A percentile compares a stretch with the other conserved stretches of the same genome.
phyloP scores from a whole-genome alignment of 2,329 filamentous ascomycete species.

The Aphanoascus verrucosus region DNA sequence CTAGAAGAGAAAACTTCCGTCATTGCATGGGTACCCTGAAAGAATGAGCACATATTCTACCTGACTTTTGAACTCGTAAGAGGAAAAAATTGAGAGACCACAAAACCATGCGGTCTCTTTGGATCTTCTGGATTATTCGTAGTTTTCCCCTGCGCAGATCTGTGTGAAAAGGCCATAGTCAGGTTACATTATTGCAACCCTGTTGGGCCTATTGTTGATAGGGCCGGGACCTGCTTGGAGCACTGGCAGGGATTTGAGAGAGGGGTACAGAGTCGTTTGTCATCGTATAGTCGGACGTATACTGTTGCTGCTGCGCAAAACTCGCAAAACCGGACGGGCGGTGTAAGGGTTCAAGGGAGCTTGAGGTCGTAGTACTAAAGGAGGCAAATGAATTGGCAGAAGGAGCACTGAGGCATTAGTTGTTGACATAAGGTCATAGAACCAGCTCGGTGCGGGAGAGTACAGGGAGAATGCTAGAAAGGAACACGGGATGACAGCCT shows the following conservation, averaged over 20 bases:
- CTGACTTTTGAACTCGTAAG: not conserved
- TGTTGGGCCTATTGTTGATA: not conserved
- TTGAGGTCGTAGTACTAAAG: no score
- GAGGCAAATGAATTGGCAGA: no score
- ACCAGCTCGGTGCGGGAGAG: not conserved
- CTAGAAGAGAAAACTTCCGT: not conserved
- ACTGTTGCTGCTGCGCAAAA: not conserved
- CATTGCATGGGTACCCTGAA: not conserved
- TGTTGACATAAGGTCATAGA: no score
- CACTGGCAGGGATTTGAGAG: not conserved
- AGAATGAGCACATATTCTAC: not conserved
- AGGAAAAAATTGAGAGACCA: not conserved
- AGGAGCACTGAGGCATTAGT: no score
- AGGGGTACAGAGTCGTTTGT: not conserved
- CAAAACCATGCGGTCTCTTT: not conserved
- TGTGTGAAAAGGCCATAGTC: not conserved
- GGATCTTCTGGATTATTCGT: not conserved
- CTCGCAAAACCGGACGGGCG: not conserved
- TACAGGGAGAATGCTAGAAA: not conserved
- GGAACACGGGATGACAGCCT: not conserved
- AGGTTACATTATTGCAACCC: conserved; percentile 1
- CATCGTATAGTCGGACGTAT: not conserved
- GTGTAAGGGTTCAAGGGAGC: not conserved
- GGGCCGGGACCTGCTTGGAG: not conserved
- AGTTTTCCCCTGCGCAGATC: not conserved